Evolutionary conservation across 2,329 filamentous ascomycete species (phyloP).

Genomic region (Phaeomoniella chlamydospora): DNA sequence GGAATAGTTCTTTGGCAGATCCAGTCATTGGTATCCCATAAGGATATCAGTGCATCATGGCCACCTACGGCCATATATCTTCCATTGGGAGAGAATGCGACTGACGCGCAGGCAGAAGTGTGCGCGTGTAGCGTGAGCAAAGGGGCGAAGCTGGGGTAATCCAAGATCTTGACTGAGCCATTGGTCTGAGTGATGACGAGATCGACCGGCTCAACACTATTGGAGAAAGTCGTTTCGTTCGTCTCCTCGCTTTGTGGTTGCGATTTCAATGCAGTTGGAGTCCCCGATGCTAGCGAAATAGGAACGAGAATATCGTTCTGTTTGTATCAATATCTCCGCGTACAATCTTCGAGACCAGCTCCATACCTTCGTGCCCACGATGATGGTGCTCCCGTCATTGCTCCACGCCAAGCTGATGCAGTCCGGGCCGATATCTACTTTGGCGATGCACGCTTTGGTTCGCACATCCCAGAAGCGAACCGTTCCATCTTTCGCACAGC

Average conservation of each 20-base stretch:
- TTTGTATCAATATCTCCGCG: neutral
- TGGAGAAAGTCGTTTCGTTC: conserved; percentile 32
- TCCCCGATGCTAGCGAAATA: conserved; percentile 25
- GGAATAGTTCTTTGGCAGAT: conserved; percentile 32
- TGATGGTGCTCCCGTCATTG: conserved; percentile 28
- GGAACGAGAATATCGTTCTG: conserved; percentile 33
- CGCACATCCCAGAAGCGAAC: conserved; percentile 36
- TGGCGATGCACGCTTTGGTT: conserved; percentile 30
- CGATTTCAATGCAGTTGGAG: conserved; percentile 21
- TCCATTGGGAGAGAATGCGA: conserved; percentile 29
- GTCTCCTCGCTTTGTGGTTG: conserved; percentile 31
- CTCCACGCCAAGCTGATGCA: conserved; percentile 34
- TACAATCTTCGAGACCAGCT: neutral
- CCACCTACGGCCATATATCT: conserved; percentile 34
- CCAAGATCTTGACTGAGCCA: conserved; percentile 31
- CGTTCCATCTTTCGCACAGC: conserved; percentile 33
- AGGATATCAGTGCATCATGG: conserved; percentile 32
- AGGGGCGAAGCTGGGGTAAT: conserved; percentile 27
- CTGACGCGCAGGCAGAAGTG: conserved; percentile 31
- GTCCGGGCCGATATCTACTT: conserved; percentile 32
- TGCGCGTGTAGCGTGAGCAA: conserved; percentile 32
- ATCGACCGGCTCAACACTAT: conserved; percentile 25
- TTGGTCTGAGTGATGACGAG: conserved; percentile 39
- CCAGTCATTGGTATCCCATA: conserved; percentile 37
- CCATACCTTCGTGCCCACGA: conserved; percentile 31